Conservation (phyloP, 139 green algal species). For the Ettlia oleoabundans region DNA sequence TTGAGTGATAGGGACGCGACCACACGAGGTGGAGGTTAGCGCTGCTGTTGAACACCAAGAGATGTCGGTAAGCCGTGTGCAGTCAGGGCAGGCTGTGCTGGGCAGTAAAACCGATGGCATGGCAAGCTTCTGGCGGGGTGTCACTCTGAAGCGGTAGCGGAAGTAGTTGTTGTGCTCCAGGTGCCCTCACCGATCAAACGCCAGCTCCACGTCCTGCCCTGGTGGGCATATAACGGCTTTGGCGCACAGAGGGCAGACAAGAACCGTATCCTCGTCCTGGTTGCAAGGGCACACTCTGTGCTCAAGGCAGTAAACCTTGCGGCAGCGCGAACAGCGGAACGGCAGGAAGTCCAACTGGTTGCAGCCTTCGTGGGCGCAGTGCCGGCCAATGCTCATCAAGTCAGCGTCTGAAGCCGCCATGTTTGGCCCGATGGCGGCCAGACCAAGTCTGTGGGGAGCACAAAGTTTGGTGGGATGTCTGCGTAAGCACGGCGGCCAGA, state of each 20-base stretch:
- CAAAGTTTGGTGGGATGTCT: too few relatives aligned
- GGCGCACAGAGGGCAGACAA: constrained; percentile 83
- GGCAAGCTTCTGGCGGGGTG: too few relatives aligned
- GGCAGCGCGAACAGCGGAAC: constrained; percentile 73
- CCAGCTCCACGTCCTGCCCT: constrained; percentile 25
- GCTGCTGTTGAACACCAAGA: not conserved
- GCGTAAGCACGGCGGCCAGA: too few relatives aligned
- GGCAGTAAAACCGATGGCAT: too few relatives aligned
- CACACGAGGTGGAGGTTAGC: not conserved
- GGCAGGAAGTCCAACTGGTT: constrained; percentile 80
- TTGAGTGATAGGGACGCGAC: not conserved
- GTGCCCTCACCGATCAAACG: constrained; percentile 40
- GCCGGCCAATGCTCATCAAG: constrained; percentile 56
- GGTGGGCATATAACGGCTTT: constrained; percentile 38
- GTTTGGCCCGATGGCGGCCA: not conserved
- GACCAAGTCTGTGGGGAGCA: too few relatives aligned
- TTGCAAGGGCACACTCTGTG: constrained; percentile 66
- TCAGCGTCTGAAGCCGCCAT: constrained; percentile 51
- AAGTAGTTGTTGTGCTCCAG: not conserved
- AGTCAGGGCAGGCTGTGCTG: too few relatives aligned
- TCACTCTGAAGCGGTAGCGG: not conserved
- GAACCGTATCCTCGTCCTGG: constrained; percentile 35
- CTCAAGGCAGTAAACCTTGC: constrained; percentile 68
- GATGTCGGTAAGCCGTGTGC: not conserved
- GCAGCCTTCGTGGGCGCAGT: constrained; percentile 66